Evolutionary conservation across 306 rosid genomes (phyloP), one percentile per base, ranked within the genome.

Genomic region (Albizia julibrissin): DNA sequence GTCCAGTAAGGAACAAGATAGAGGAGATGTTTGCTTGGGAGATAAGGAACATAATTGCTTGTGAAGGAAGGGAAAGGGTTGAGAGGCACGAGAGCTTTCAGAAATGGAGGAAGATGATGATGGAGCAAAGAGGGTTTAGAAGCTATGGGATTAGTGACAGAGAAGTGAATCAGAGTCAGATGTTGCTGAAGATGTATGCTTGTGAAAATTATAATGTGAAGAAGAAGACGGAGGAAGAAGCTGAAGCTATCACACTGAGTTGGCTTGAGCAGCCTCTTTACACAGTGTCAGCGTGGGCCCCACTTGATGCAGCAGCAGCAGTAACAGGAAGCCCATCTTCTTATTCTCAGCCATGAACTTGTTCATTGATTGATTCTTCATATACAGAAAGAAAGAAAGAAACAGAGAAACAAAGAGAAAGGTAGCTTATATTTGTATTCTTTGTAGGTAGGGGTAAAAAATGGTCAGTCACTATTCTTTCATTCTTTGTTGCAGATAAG

Each of bases 211-310:
- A 86, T 77, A 80, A 73, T 46, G 89, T 94, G 2, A 91, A 56
- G 88, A 90, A 85, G 90, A 82, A 85, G 73, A 91, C 84, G 68
- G 75, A 75, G 24, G 93, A 74, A 21, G 97, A 81, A 69, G 91
- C 80, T n/a, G 90, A 75, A 44, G 91, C 79, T 10, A 52, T 96
- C 15, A 89, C 90, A 10, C 87, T 96, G 33, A 47, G 90, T 62
- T 96, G 99, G 99, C 49, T 85, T 49, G 94, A 92, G 31, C 96
- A 91, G 76, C 88, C 94, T 81, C 69, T 96, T 18, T 96, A 88
- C 66, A 92, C 95, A 12, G 94, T 96, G 31, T 93, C 99, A 21
- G 97, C 93, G 49, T 96, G 99, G 99, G 69, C 87, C 74, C 91
- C 97, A 5, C 74, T 84, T 58, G 91, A 93, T 82, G 92, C 52